Evolutionary conservation across 768 basidiomycete species (phyloP).

Genomic region (Mycena alexandri): DNA sequence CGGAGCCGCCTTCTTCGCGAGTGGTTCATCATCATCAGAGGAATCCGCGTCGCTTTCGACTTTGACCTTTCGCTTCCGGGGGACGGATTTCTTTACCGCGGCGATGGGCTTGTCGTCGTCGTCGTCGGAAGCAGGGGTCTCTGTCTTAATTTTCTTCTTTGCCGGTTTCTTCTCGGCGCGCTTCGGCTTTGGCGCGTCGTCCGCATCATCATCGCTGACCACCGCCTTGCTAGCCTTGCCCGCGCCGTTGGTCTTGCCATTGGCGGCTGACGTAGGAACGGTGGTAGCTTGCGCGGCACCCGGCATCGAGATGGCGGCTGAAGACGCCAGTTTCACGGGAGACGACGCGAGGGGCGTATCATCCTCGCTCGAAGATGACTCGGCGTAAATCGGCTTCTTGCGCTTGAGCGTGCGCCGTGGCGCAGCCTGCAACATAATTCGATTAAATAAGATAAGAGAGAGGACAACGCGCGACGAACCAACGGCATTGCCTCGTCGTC

Average conservation of each 20-base stretch:
- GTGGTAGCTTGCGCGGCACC: constrained; percentile 57
- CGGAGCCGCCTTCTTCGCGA: constrained; percentile 58
- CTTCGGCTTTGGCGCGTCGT: constrained; percentile 62
- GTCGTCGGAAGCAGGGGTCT: constrained; percentile 55
- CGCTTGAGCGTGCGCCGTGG: constrained; percentile 65
- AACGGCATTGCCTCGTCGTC: constrained; percentile 81
- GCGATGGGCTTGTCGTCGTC: constrained; percentile 55
- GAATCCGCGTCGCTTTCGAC: constrained; percentile 63
- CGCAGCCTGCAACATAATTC: constrained; percentile 65
- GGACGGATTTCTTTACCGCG: constrained; percentile 52
- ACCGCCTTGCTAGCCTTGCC: constrained; percentile 51
- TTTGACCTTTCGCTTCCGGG: constrained; percentile 62
- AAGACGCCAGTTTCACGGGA: constrained; percentile 64
- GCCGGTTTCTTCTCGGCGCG: constrained; percentile 71
- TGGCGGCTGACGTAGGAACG: constrained; percentile 48
- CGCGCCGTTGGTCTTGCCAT: constrained; percentile 55
- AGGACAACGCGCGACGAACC: constrained; percentile 56
- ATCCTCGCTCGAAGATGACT: constrained; percentile 71
- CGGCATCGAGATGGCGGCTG: constrained; percentile 55
- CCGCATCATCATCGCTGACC: constrained; percentile 52
- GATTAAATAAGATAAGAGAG: constrained; percentile 41
- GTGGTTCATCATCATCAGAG: constrained; percentile 56
- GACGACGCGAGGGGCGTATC: constrained; percentile 81
- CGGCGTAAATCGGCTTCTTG: constrained; percentile 66
- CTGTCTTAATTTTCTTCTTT: constrained; percentile 76